Evolutionary conservation across 495 filamentous ascomycete genomes (phyloP), one percentile per base, ranked within the genome.

Genomic region (Polyplosphaeria fusca): DNA sequence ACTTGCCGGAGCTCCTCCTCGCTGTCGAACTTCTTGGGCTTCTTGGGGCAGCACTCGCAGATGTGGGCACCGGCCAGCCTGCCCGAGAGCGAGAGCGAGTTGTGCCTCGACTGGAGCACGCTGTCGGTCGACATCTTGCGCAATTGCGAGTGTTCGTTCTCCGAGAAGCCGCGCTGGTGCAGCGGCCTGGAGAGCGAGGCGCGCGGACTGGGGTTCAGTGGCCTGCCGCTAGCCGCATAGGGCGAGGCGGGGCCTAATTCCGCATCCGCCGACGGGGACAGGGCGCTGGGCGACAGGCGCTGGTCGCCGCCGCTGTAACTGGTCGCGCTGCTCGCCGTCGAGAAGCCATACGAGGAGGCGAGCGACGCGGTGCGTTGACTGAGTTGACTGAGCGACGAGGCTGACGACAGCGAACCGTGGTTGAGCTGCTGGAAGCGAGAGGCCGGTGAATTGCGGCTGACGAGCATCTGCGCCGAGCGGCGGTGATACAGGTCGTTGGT

Each of bases 11-110:
- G 76, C 52, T 96, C 91, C 40, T 91, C 85, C 60, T 81, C 73
- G 4, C 79, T 89, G 55, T 97, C 90, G 65, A 98, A 98, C 64
- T 96, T 96, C 68, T 95, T 96, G 1, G 93, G 93, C 71, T 97
- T 98, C 72, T 98, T 97, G 1, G 91, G 93, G 74, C 93, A 98
- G 70, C 93, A 98, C 64, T 96, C 89, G 70, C 93, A 98, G 65
- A 95, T 93, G 65, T 80, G 89, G 2, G 85, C 54, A 19, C 75
- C 71, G 18, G 75, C 71, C 23, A 76, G 65, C 22, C 45, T 43
- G 27, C 47, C 43, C 12, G 74, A 67, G n/a, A n/a, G n/a, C 35
- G 30, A 7, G 5, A 69, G 25, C 48, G 68, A 68, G 45, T 68
- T 63, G 41, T 70, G 53, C 35, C 64, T 46, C 7, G 67, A 68